These are phyloP conservation scores for Ulota crispa DNA, from an alignment of 225 moss, liverwort and hornwort genomes.

Conservation along the genomic window DNA sequence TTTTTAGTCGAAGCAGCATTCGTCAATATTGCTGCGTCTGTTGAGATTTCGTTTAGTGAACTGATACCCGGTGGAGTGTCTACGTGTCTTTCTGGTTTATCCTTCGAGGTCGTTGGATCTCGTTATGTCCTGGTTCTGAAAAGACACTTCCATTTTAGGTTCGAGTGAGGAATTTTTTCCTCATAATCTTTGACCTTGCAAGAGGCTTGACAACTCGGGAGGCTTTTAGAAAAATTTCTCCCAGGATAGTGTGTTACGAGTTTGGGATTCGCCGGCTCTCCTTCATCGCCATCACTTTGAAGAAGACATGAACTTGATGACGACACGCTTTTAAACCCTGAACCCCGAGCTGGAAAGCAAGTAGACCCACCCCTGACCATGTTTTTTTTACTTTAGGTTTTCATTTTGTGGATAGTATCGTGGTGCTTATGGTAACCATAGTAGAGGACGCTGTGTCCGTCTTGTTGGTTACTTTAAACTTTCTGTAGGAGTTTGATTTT, in stretches of 20 bases:
- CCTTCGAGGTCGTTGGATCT: background rate
- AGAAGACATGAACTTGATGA: background rate
- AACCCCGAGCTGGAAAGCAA: constrained; percentile 16
- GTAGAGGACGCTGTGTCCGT: background rate
- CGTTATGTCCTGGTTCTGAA: background rate
- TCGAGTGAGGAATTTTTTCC: background rate
- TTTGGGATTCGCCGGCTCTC: background rate
- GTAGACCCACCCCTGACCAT: background rate
- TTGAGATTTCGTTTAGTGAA: background rate
- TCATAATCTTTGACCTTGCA: background rate
- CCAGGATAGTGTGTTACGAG: background rate
- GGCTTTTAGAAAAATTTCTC: background rate
- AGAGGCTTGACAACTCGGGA: background rate
- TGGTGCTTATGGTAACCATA: background rate
- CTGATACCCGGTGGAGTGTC: background rate
- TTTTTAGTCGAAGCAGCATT: background rate
- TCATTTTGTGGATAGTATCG: background rate
- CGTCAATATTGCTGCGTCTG: background rate
- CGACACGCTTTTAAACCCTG: constrained; percentile 33
- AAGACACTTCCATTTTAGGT: background rate
- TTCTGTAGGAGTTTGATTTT: no score
- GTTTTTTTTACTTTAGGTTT: background rate
- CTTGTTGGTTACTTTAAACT: background rate
- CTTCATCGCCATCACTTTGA: background rate
- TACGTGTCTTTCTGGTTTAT: background rate